Evolutionary conservation across 1,284 basidiomycete genomes (phyloP).

Genomic region (Entoloma clypeatum): DNA sequence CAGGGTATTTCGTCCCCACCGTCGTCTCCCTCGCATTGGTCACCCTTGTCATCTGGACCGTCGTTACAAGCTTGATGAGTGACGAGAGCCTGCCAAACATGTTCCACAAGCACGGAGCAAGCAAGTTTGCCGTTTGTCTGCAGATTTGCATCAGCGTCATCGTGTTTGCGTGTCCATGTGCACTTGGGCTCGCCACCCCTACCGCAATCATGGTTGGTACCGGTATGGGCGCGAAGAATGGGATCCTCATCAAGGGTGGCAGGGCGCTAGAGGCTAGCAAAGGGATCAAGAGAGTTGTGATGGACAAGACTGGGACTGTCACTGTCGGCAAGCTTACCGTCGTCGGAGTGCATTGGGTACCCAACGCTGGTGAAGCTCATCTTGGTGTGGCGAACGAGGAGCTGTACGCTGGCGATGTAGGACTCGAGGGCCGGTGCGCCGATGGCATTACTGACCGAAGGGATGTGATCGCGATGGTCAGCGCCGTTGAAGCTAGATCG

Average conservation of each 20-base stretch:
- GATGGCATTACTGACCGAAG: conserved; percentile 61
- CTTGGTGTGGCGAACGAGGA: conserved; percentile 33
- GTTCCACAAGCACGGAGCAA: conserved; percentile 82
- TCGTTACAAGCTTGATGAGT: conserved; percentile 63
- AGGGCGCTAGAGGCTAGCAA: conserved; percentile 90
- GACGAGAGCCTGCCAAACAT: conserved; percentile 71
- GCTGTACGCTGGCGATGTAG: conserved; percentile 37
- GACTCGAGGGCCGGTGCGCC: conserved; percentile 49
- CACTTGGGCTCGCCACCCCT: conserved; percentile 92
- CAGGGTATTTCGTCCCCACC: conserved; percentile 92
- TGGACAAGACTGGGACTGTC: conserved; percentile 99
- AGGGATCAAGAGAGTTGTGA: conserved; percentile 75
- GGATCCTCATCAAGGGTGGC: conserved; percentile 98
- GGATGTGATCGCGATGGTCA: conserved; percentile 76
- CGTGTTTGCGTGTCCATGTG: conserved; percentile 98
- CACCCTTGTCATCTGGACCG: conserved; percentile 87
- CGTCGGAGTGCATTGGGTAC: conserved; percentile 73
- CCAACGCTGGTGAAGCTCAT: conserved; percentile 27
- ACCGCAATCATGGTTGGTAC: conserved; percentile 99
- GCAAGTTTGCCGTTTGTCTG: conserved; percentile 88
- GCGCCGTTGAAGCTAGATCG: conserved; percentile 84
- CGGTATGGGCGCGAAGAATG: conserved; percentile 94
- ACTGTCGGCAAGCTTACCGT: conserved; percentile 78
- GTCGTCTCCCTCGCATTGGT: conserved; percentile 81
- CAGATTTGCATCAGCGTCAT: conserved; percentile 98